Conservation (phyloP, 352 stramenopile genomes). For the Phytopythium mirpurense region DNA sequence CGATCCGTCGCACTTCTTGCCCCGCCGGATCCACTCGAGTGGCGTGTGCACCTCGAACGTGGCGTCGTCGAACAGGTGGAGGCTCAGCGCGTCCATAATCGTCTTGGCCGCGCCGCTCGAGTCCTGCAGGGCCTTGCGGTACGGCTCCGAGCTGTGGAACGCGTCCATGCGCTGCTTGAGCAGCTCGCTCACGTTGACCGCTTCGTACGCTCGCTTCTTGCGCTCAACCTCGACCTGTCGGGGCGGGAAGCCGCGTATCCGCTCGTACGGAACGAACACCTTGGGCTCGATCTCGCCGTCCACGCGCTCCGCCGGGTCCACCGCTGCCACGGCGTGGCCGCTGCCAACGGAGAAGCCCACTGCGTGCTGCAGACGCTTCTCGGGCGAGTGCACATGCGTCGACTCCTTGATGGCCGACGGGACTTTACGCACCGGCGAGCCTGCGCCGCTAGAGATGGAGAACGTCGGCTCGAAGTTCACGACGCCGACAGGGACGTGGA, state of each 20-base stretch:
- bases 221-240: constrained; percentile 68
- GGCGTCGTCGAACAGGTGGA: constrained; percentile 78
- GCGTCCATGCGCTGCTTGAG: constrained; percentile 35
- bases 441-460: constrained; percentile 8
- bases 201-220: constrained; percentile 55
- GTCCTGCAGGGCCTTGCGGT: constrained; percentile 35
- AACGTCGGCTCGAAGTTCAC: constrained; percentile 59
- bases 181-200: constrained; percentile 37
- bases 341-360: constrained; percentile 44
- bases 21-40: constrained; percentile 59
- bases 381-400: constrained; percentile 31
- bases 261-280: constrained; percentile 65
- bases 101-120: constrained; percentile 40
- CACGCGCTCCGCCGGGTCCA: constrained; percentile 36
- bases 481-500: constrained; percentile 27
- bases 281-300: constrained; percentile 67
- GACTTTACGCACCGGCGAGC: constrained; percentile 22
- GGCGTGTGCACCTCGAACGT: constrained; percentile 70
- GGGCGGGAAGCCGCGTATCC: constrained; percentile 41
- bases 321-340: constrained; percentile 27
- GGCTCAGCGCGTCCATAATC: constrained; percentile 52
- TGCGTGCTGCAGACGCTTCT: constrained; percentile 29
- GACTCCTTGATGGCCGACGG: constrained; percentile 25
- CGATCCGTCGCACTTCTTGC: constrained; percentile 32
- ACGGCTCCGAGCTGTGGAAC: constrained; percentile 31